Evolutionary conservation across 129 eudicot genomes (phyloP).

Genomic region (Flaveria sonorensis): DNA sequence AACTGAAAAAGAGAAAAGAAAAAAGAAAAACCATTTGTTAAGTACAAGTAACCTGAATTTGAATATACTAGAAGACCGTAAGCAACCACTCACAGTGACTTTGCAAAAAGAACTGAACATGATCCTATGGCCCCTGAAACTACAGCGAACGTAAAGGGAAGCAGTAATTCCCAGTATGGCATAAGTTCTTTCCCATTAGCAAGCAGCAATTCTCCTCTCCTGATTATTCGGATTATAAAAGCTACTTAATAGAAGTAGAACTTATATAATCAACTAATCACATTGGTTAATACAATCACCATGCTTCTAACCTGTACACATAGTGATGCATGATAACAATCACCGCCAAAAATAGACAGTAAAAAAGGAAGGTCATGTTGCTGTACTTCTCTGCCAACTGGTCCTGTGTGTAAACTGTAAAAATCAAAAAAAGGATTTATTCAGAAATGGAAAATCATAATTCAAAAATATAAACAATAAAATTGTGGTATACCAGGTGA

Average conservation of each 20-base stretch:
- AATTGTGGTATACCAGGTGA: conserved; percentile 77
- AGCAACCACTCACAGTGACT: conserved; percentile 71
- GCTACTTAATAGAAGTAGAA: conserved; percentile 1
- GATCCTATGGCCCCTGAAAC: conserved; percentile 99
- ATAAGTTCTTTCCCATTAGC: conserved; percentile 60
- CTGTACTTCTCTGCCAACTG: conserved; percentile 93
- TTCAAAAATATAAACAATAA: background rate
- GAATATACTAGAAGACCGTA: background rate
- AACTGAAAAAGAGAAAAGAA: conserved; percentile 48
- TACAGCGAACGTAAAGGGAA: conserved; percentile 89
- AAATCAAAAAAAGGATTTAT: background rate
- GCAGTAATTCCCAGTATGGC: conserved; percentile 80
- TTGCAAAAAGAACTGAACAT: conserved; percentile 95
- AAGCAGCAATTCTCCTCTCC: conserved; percentile 78
- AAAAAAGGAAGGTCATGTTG: conserved; percentile 74
- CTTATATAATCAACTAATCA: background rate
- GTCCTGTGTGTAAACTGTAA: conserved; percentile 88
- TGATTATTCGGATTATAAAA: conserved; percentile 39
- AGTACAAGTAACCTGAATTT: background rate
- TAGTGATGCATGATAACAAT: conserved; percentile 76
- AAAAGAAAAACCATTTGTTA: background rate
- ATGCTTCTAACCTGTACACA: conserved; percentile 64
- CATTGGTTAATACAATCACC: background rate
- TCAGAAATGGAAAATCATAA: background rate
- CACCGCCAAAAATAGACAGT: conserved; percentile 69